These are phyloP conservation scores for Triglochin maritima DNA, from an alignment of 106 monocot species.

Conservation along the genomic window DNA sequence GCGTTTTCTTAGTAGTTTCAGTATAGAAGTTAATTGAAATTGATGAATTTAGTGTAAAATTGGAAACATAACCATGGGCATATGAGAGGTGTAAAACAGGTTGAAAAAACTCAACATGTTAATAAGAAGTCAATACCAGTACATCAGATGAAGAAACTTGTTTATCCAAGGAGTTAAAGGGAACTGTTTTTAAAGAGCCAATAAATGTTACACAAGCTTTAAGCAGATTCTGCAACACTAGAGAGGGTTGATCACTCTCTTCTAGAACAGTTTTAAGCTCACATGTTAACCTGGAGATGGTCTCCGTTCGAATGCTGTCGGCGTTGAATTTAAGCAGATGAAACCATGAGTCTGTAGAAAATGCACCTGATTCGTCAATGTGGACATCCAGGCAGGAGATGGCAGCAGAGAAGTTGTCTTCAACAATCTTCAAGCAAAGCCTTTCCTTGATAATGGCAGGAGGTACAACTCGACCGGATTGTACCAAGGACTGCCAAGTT, in stretches of 20 bases:
- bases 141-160: too few relatives aligned
- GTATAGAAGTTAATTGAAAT: too few relatives aligned
- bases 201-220: conserved; percentile 42
- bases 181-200: not conserved
- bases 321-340: conserved; percentile 36
- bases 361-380: conserved; percentile 20
- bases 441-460: conserved; percentile 75
- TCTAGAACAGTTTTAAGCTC: conserved; percentile 22
- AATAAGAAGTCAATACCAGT: too few relatives aligned
- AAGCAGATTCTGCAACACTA: conserved; percentile 37
- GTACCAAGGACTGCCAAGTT: conserved; percentile 57
- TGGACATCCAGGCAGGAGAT: conserved; percentile 43
- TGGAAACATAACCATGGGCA: too few relatives aligned
- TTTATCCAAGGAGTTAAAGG: not conserved
- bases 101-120: too few relatives aligned
- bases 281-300: conserved; percentile 19
- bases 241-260: conserved; percentile 10
- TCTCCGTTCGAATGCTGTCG: conserved; percentile 21
- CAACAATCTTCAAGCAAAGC: conserved; percentile 52
- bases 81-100: too few relatives aligned
- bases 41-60: too few relatives aligned
- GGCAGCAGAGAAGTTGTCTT: conserved; percentile 31
- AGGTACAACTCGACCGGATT: conserved; percentile 40
- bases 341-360: conserved; percentile 54
- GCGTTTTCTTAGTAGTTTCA: too few relatives aligned